Percentiles rank a stretch among this genome's conserved stretches.
Conservation (phyloP, 805 yeast species). For the Candida dajiaensis region DNA sequence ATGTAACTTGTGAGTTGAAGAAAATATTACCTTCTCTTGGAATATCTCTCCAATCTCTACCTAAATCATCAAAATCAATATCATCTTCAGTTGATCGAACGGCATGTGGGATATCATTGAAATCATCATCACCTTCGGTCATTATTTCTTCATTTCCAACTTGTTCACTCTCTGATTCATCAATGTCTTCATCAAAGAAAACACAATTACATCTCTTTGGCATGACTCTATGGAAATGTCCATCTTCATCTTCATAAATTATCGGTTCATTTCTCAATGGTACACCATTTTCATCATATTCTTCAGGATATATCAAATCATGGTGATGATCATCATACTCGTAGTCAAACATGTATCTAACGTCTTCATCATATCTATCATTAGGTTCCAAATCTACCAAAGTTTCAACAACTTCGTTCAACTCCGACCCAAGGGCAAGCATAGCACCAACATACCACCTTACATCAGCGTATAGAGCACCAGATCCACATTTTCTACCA, state of each 20-base stretch:
- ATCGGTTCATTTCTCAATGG: conserved; percentile 15
- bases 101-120: conserved; percentile 24
- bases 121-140: conserved; percentile 10
- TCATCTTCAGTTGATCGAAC: conserved; percentile 27
- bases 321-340: conserved; percentile 42
- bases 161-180: conserved; percentile 15
- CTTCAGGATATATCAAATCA: conserved; percentile 24
- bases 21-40: conserved; percentile 53
- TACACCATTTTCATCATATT: conserved; percentile 10
- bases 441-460: conserved; percentile 53
- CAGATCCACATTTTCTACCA: conserved; percentile 55
- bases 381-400: conserved; percentile 50
- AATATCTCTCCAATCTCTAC: conserved; percentile 69
- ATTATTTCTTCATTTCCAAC: conserved; percentile 3
- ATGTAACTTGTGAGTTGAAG: conserved; percentile 17
- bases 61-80: conserved; percentile 51
- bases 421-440: conserved; percentile 40
- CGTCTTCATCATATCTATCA: conserved; percentile 67
- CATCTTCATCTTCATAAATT: conserved; percentile 23
- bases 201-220: conserved; percentile 21
- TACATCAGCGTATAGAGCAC: conserved; percentile 53
- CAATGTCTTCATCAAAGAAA: conserved; percentile 20
- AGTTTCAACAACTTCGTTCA: conserved; percentile 47
- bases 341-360: conserved; percentile 51
- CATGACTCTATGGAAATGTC: conserved; percentile 21